Evolutionary conservation across 2,329 filamentous ascomycete species (phyloP), one percentile per base, ranked within the genome.

Genomic region (Neofusicoccum cordaticola): DNA sequence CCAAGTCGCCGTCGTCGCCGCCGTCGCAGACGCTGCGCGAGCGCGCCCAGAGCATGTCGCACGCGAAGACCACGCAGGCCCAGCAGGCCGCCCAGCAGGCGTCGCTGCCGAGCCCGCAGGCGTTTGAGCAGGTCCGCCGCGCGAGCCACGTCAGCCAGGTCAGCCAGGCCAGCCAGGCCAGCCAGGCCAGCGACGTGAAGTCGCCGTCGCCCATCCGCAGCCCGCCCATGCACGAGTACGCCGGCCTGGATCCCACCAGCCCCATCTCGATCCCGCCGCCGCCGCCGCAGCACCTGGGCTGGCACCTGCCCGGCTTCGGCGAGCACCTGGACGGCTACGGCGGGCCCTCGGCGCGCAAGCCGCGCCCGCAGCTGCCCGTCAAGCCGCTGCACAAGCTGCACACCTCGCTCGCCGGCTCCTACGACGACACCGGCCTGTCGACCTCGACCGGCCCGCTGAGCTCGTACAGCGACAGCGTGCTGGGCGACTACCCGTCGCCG

Each of bases 401-500:
- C 27, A 81, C 80, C 6, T 72, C 78, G 8, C 69, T 81, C 34
- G 70, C 75, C 15, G 68, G 75, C 15, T 75, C 76, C 15, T 80
- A 75, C 64, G 79, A 81, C 53, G 78, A 79, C 12, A 71, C 73
- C 44, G 73, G 74, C 12, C 71, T 80, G 44, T 82, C 81, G 27
- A 75, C 77, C 19, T 82, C 81, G 4, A 79, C 78, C 7, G 78
- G 78, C 56, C 81, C 81, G 6, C 70, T 81, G 22, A 78, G 78
- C 58, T 81, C 80, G 15, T 83, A 79, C 69, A 78, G 79, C 62
- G 80, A 82, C 65, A 79, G 79, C 63, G 63, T 52, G 13, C 17
- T 65, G 56, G 50, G 64, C 42, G 81, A 82, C 66, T 82, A 79
- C 65, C 77, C 78, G 37, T 81, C 80, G 19, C 81, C 81, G 12